Percentiles rank a stretch among this genome's conserved stretches.
Evolutionary conservation across 208 protist species (phyloP).

Genomic region (Crithidia expoeki): DNA sequence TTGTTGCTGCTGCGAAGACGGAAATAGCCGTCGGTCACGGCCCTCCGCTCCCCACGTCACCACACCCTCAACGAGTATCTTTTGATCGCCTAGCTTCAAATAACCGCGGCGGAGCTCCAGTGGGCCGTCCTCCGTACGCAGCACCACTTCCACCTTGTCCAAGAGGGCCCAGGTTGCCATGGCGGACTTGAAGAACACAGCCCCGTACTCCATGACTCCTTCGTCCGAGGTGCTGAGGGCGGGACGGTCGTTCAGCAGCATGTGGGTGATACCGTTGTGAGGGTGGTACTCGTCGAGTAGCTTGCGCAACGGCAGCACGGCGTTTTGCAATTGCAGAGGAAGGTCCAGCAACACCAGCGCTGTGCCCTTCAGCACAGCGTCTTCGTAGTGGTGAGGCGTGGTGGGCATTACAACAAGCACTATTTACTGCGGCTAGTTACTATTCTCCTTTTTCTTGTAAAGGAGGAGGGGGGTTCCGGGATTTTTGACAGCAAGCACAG

Average conservation of each 20-base stretch:
- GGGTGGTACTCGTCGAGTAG: conserved; percentile 35
- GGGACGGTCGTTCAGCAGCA: conserved; percentile 20
- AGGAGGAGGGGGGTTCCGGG: no score
- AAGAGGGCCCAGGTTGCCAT: conserved; percentile 21
- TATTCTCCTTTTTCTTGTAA: conserved; percentile 8
- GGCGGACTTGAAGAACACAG: conserved; percentile 26
- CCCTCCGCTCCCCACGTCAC: conserved; percentile 27
- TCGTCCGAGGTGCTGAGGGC: conserved; percentile 25
- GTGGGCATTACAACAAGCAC: neutral
- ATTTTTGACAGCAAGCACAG: no score
- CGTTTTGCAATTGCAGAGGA: conserved; percentile 18
- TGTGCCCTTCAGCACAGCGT: conserved; percentile 49
- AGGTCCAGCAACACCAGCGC: conserved; percentile 53
- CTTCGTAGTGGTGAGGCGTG: conserved; percentile 28
- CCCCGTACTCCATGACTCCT: conserved; percentile 28
- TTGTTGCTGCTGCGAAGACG: neutral
- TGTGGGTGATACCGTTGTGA: conserved; percentile 22
- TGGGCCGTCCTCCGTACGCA: conserved; percentile 22
- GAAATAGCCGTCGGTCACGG: conserved; percentile 5
- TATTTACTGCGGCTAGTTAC: neutral
- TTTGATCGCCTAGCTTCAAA: conserved; percentile 44
- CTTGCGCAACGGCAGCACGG: conserved; percentile 20
- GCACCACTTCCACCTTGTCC: conserved; percentile 23
- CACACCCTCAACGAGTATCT: conserved; percentile 62
- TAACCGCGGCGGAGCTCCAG: conserved; percentile 65